phyloP scores from a whole-genome alignment of 176 grass and related monocot species.

The Carex cristatella region DNA sequence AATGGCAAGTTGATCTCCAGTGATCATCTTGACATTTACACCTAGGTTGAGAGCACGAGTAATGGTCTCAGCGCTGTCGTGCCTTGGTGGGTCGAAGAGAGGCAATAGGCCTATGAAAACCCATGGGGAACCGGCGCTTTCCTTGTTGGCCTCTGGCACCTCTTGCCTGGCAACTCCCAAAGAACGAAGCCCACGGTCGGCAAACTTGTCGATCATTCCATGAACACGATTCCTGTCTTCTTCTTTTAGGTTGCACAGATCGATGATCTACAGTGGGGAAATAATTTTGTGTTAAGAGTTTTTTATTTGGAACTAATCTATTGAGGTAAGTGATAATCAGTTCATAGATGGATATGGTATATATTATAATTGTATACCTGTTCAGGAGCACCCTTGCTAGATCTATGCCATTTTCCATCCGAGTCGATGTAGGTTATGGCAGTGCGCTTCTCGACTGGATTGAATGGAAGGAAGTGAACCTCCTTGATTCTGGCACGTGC shows the following conservation, averaged over 20 bases:
- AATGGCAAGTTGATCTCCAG: conserved; percentile 93
- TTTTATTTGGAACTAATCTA: not conserved
- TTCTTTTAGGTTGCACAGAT: conserved; percentile 59
- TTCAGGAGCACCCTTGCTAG: conserved; percentile 91
- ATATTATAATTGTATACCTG: conserved; percentile 27
- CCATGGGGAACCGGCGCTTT: conserved; percentile 60
- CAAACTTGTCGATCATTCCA: conserved; percentile 60
- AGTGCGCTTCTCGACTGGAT: conserved; percentile 86
- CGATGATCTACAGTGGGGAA: conserved; percentile 50
- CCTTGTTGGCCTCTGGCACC: conserved; percentile 71
- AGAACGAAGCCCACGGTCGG: conserved; percentile 76
- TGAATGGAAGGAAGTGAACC: conserved; percentile 93
- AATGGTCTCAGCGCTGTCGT: conserved; percentile 95
- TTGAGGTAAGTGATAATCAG: not conserved
- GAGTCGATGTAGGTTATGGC: conserved; percentile 88
- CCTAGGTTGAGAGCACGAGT: conserved; percentile 69
- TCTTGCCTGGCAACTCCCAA: conserved; percentile 67
- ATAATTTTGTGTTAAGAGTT: not conserved
- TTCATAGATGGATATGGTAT: not conserved
- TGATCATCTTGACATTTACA: conserved; percentile 98
- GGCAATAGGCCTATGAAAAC: conserved; percentile 72
- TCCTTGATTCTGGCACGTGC: conserved; percentile 72
- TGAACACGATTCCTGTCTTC: conserved; percentile 68
- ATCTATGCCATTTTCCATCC: conserved; percentile 69
- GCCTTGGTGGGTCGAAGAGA: conserved; percentile 83